These are phyloP conservation scores for Calophaca sinica DNA, from an alignment of 306 rosid species.

Conservation along the genomic window DNA sequence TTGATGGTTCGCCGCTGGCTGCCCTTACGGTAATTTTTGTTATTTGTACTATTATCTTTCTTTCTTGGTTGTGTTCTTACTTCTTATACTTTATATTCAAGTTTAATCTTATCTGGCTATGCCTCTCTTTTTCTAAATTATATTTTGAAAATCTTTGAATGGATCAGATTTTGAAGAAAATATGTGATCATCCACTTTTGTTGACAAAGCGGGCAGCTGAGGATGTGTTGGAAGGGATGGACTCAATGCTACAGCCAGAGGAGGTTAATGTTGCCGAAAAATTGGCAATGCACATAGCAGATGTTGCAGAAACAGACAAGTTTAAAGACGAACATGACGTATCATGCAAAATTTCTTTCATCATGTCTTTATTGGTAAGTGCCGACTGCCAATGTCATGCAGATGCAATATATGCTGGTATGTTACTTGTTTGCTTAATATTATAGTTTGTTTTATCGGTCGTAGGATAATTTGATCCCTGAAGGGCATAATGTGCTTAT, in stretches of 20 bases:
- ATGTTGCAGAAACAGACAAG: slow-evolving; percentile 69
- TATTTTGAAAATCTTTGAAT: slow-evolving; percentile 36
- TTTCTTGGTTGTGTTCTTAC: slow-evolving; percentile 17
- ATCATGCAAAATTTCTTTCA: slow-evolving; percentile 86
- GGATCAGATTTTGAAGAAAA: slow-evolving; percentile 85
- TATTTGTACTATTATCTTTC: slow-evolving; percentile 29
- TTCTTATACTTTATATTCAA: neutral
- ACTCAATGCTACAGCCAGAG: slow-evolving; percentile 70
- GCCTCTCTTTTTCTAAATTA: slow-evolving; percentile 7
- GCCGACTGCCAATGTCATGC: neutral
- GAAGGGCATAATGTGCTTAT: slow-evolving; percentile 87
- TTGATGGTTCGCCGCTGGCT: slow-evolving; percentile 92
- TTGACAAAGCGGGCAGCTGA: slow-evolving; percentile 95
- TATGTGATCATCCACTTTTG: slow-evolving; percentile 90
- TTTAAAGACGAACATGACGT: slow-evolving; percentile 67
- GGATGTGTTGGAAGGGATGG: slow-evolving; percentile 92
- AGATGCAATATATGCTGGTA: slow-evolving; percentile 27
- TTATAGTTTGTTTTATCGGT: slow-evolving; percentile 30
- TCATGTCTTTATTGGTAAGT: slow-evolving; percentile 84
- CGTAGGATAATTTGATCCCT: slow-evolving; percentile 73
- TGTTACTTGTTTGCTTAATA: slow-evolving; percentile 28
- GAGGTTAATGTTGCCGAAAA: slow-evolving; percentile 74
- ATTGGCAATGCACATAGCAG: slow-evolving; percentile 80
- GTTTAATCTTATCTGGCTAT: neutral
- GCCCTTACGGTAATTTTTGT: slow-evolving; percentile 76